Evolutionary conservation across 352 stramenopile genomes (phyloP).

Genomic region (Phytophthora syringae): DNA sequence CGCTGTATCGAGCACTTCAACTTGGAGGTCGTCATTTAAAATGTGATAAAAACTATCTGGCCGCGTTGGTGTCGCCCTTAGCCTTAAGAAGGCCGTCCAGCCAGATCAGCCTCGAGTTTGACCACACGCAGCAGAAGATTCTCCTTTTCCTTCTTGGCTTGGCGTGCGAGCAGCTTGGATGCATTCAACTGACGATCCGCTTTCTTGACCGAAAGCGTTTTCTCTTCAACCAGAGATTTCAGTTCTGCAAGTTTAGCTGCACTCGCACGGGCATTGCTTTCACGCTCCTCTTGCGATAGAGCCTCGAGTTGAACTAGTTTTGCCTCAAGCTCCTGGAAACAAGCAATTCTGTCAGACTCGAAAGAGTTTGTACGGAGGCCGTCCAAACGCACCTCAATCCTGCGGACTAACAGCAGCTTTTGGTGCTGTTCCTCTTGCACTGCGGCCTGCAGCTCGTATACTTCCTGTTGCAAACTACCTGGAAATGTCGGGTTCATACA

Average conservation of each 20-base stretch:
- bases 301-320: slow-evolving; percentile 45
- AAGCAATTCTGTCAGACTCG: neutral
- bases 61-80: neutral
- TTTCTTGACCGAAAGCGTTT: slow-evolving; percentile 53
- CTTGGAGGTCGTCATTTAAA: no score
- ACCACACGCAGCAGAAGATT: slow-evolving; percentile 49
- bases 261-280: slow-evolving; percentile 29
- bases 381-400: slow-evolving; percentile 17
- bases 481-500: neutral
- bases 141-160: slow-evolving; percentile 81
- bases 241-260: slow-evolving; percentile 44
- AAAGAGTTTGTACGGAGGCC: neutral
- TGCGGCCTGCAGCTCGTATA: slow-evolving; percentile 6
- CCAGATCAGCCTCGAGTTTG: slow-evolving; percentile 43
- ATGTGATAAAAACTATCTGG: no score
- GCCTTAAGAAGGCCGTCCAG: neutral
- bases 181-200: slow-evolving; percentile 70
- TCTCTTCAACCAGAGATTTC: slow-evolving; percentile 48
- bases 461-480: slow-evolving; percentile 22
- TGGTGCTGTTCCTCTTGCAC: slow-evolving; percentile 28
- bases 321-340: slow-evolving; percentile 48
- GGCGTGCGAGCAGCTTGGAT: slow-evolving; percentile 66
- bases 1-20: no score
- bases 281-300: slow-evolving; percentile 45
- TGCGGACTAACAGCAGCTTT: slow-evolving; percentile 24